Evolutionary conservation across 1,139 yeast species (phyloP).

Genomic region (Suhomyces ambrosiae): DNA sequence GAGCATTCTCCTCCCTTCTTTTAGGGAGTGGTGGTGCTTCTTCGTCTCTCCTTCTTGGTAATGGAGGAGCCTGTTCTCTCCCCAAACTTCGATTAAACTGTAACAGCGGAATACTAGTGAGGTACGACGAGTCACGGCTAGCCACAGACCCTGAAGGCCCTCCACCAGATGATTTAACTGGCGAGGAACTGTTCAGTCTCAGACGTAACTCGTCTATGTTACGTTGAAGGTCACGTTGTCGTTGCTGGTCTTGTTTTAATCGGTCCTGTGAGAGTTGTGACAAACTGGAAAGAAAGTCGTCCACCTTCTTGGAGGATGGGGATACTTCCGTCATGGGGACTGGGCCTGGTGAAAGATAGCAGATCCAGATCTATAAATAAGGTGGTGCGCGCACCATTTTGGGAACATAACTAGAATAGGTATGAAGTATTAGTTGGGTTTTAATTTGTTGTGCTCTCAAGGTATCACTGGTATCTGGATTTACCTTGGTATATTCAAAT

Average conservation of each 20-base stretch:
- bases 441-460: background rate
- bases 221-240: conserved; percentile 35
- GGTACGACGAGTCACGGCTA: background rate
- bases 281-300: conserved; percentile 36
- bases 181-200: conserved; percentile 30
- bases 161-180: conserved; percentile 15
- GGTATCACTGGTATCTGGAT: background rate
- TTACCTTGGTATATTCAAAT: no score
- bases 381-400: conserved; percentile 5
- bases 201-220: conserved; percentile 33
- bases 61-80: conserved; percentile 11
- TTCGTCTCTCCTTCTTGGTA: conserved; percentile 13
- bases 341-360: background rate
- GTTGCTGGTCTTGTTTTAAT: conserved; percentile 33
- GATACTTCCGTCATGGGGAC: conserved; percentile 17
- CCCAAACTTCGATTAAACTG: conserved; percentile 22
- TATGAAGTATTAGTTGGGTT: no score
- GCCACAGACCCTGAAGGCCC: background rate
- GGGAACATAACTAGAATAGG: no score
- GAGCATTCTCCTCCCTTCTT: conserved; percentile 16
- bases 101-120: conserved; percentile 18
- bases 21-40: no score
- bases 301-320: conserved; percentile 34
- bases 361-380: background rate
- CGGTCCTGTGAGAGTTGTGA: conserved; percentile 38